Evolutionary conservation across 148 eudicot species (phyloP), one percentile per base, ranked within the genome.

Genomic region (Limonium bicolor): DNA sequence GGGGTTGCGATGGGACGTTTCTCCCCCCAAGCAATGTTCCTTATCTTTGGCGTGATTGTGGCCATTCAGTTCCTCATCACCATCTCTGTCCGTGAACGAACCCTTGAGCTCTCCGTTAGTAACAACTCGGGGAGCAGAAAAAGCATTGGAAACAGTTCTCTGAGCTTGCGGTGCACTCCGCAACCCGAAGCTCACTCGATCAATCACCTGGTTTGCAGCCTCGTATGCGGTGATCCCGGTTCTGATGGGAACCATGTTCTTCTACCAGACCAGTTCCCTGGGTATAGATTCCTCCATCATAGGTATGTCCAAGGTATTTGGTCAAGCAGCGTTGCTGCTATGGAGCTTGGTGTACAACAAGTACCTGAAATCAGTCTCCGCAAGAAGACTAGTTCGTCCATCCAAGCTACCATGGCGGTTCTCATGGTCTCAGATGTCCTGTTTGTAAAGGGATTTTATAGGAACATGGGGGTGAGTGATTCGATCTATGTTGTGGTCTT

Each of bases 281-380:
- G 97, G 50, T 70, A 86, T 12, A 72, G 83, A 93, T 88, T 88
- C 65, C 84, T 60, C 52, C 84, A 88, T 54, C 97, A 88, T 62
- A 88, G 92, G 16, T 64, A 80, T 56, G 49, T 61, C 37, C 51
- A 80, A 51, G 60, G 59, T 20, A 75, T 88, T 14, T 75, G 80
- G 35, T 77, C 94, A 6, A 66, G 86, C 1, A 57, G 80, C 4
- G 45, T 88, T 27, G 84, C 36, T 10, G 71, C 79, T 27, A 77
- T 80, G 95, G 65, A 83, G 29, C 26, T 84, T 0, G 80, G 97
- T 92, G n/a, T n/a, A n/a, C n/a, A n/a, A n/a, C n/a, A n/a, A n/a
- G n/a, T n/a, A n/a, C n/a, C n/a, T n/a, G n/a, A n/a, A n/a, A n/a
- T n/a, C n/a, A 86, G 97, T 31, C 67, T 56, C n/a, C 77, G 95